Evolutionary conservation across 2,329 filamentous ascomycete species (phyloP), one percentile per base, ranked within the genome.

Genomic region (Aspergillus intermedius): DNA sequence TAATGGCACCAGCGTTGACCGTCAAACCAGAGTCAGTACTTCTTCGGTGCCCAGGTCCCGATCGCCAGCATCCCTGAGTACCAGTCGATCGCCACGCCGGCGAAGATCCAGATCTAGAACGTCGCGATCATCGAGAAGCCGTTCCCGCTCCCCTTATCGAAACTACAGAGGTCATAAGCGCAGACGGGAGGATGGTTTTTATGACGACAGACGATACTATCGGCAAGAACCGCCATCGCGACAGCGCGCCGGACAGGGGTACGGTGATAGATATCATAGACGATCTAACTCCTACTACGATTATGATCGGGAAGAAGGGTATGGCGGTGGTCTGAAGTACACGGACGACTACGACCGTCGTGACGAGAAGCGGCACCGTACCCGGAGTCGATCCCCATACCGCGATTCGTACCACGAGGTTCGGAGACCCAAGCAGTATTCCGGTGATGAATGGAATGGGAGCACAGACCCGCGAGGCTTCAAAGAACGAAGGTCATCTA

Each of bases 1-100:
- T 79, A 82, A 84, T 80, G 80, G 83, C 85, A 84, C 76, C 81
- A 83, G 80, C 81, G 84, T 95, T 95, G 87, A 95, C 88, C 87
- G 86, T 82, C 83, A 78, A 79, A 81, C 86, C 87, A 95, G 89
- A 91, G 79, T 73, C 74, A 82, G 79, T 77, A 61, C 62, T 61
- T 63, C 70, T 60, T 63, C 66, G 55, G 64, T 64, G 49, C 56
- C 72, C 69, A 80, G 76, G 34, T 37, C 34, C n/a, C 34, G 34
- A 77, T 69, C 67, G 57, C 61, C 67, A 52, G 66, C 73, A 60
- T 79, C 80, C 64, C 67, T 73, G 64, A 63, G 58, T 57, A 60
- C 53, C 47, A 74, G 71, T 58, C 73, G 70, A 65, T 82, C 81
- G 54, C 80, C 80, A 81, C 71, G 77, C 79, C 63, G 80, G 83